Evolutionary conservation across 2,329 filamentous ascomycete genomes (phyloP).

Genomic region (Rhytidhysteron rufulum): DNA sequence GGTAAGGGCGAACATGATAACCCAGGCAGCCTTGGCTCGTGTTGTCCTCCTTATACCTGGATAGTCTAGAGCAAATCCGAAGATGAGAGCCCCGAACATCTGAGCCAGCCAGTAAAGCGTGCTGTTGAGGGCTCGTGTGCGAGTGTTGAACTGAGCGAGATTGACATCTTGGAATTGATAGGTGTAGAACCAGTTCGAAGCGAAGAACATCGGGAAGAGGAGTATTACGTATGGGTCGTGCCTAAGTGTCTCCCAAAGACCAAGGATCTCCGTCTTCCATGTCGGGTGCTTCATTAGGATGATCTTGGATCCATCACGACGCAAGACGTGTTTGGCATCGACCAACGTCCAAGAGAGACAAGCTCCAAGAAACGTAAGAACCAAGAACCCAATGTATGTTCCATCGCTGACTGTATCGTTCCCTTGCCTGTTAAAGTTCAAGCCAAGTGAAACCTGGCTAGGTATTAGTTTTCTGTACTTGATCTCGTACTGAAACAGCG

Average conservation of each 20-base stretch:
- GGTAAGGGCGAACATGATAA: conserved; percentile 61
- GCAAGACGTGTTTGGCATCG: conserved; percentile 66
- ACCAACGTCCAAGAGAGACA: conserved; percentile 64
- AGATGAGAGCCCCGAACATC: conserved; percentile 67
- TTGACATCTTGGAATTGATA: conserved; percentile 75
- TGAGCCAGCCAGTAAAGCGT: conserved; percentile 71
- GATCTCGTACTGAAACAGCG: not conserved
- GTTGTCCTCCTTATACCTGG: conserved; percentile 53
- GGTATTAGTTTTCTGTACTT: conserved; percentile 4
- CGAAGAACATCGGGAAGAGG: conserved; percentile 75
- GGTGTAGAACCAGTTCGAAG: conserved; percentile 73
- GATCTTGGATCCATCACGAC: conserved; percentile 68
- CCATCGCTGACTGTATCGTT: conserved; percentile 58
- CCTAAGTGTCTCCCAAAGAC: conserved; percentile 66
- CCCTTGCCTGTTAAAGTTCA: conserved; percentile 58
- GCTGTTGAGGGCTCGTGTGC: conserved; percentile 69
- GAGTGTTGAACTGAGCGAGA: conserved; percentile 62
- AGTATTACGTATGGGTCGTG: conserved; percentile 67
- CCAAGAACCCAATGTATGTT: conserved; percentile 77
- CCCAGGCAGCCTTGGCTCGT: conserved; percentile 61
- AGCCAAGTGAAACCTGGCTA: conserved; percentile 58
- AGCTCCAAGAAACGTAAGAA: conserved; percentile 71
- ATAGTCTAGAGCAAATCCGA: conserved; percentile 65
- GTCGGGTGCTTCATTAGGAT: conserved; percentile 85
- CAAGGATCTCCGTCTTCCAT: conserved; percentile 71